phyloP scores from a whole-genome alignment of 176 grass and related monocot species.

The Aegilops speltoides region DNA sequence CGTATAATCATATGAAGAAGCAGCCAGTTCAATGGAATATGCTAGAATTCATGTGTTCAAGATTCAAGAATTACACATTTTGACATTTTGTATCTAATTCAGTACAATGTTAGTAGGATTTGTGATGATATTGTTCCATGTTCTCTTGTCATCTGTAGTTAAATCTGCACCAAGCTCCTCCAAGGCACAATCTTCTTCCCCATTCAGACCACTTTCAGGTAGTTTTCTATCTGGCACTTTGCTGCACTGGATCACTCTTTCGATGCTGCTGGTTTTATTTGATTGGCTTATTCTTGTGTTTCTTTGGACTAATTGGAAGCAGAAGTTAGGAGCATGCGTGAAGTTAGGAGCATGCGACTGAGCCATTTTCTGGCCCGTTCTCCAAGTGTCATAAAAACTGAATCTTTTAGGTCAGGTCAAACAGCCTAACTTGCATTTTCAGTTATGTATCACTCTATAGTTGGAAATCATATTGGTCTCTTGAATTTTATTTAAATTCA shows the following conservation, averaged over 20 bases:
- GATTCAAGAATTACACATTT: constrained; percentile 24
- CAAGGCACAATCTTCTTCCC: constrained; percentile 63
- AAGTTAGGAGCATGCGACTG: constrained; percentile 64
- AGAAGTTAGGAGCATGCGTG: constrained; percentile 65
- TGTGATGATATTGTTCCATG: not conserved
- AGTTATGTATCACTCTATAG: not conserved
- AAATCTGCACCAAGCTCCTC: constrained; percentile 46
- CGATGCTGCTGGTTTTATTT: constrained; percentile 23
- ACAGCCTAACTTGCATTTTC: constrained; percentile 28
- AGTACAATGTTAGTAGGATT: constrained; percentile 10
- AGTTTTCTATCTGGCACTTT: constrained; percentile 24
- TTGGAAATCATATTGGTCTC: not conserved
- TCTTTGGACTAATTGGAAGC: constrained; percentile 38
- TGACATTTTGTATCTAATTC: not conserved
- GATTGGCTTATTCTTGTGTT: constrained; percentile 18
- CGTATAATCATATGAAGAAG: not conserved
- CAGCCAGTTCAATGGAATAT: not conserved
- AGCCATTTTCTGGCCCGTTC: constrained; percentile 54
- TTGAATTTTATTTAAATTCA: constrained; percentile 22
- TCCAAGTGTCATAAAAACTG: constrained; percentile 52
- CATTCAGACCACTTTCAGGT: constrained; percentile 67
- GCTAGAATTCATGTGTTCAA: constrained; percentile 8
- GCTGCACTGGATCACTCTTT: not conserved
- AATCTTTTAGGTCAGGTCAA: constrained; percentile 78
- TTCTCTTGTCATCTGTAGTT: constrained; percentile 28